Evolutionary conservation across 2,329 filamentous ascomycete genomes (phyloP).

Genomic region (Sclerotinia sclerotiorum): DNA sequence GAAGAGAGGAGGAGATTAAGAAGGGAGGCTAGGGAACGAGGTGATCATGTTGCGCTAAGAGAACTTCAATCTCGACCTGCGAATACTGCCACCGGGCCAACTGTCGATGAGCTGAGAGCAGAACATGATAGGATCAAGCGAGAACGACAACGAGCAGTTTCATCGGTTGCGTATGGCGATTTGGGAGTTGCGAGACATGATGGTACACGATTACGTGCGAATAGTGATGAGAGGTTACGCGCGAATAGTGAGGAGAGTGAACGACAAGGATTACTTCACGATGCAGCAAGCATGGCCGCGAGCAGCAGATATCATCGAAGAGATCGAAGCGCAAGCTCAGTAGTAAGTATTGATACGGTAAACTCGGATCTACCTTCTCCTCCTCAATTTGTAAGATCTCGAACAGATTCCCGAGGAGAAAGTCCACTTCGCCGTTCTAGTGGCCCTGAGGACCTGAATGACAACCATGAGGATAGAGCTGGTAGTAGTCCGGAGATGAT

Average conservation of each 20-base stretch:
- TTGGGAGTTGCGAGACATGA: constrained; percentile 75
- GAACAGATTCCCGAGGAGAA: constrained; percentile 46
- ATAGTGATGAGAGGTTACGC: constrained; percentile 69
- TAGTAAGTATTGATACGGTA: constrained; percentile 53
- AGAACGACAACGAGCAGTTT: constrained; percentile 65
- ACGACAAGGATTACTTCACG: constrained; percentile 67
- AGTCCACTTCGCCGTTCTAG: constrained; percentile 38
- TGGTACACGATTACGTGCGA: constrained; percentile 71
- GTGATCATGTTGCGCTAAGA: constrained; percentile 69
- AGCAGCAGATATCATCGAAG: constrained; percentile 46
- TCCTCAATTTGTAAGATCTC: constrained; percentile 43
- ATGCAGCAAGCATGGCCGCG: constrained; percentile 55
- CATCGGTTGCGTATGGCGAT: constrained; percentile 74
- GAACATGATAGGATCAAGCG: constrained; percentile 57
- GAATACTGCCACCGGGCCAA: constrained; percentile 43
- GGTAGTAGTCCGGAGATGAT: constrained; percentile 40
- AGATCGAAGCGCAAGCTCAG: constrained; percentile 53
- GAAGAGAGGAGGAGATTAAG: constrained; percentile 71
- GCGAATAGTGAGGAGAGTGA: constrained; percentile 72
- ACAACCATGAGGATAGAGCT: constrained; percentile 31
- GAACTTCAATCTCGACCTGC: constrained; percentile 58
- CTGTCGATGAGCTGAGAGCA: constrained; percentile 59
- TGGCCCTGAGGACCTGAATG: constrained; percentile 25
- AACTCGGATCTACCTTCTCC: constrained; percentile 47
- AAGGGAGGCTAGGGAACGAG: constrained; percentile 68